These are phyloP conservation scores for Rhodofomes roseus DNA, from an alignment of 1,284 basidiomycete genomes.

Conservation along the genomic window DNA sequence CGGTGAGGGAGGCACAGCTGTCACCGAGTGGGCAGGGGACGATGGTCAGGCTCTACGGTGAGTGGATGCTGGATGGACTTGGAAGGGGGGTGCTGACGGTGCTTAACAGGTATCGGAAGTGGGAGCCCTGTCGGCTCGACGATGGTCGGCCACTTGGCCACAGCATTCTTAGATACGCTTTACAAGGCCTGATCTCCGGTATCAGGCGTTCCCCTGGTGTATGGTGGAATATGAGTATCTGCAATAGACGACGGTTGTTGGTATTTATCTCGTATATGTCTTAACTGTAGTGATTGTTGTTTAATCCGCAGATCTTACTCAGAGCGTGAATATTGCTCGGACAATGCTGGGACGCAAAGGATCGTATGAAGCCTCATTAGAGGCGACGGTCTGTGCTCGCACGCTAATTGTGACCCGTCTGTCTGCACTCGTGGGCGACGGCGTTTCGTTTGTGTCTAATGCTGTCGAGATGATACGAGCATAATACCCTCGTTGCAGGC, in stretches of 20 bases:
- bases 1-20: conserved; percentile 60
- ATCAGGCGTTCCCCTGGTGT: too few relatives aligned
- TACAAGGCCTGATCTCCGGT: conserved; percentile 62
- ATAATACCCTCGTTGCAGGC: too few relatives aligned
- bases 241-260: not conserved
- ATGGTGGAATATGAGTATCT: not conserved
- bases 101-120: conserved; percentile 71
- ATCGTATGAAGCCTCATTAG: too few relatives aligned
- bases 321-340: too few relatives aligned
- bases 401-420: too few relatives aligned
- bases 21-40: conserved; percentile 63
- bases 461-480: too few relatives aligned
- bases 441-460: too few relatives aligned
- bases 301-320: not conserved
- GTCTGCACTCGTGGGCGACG: too few relatives aligned
- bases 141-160: conserved; percentile 85
- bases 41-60: conserved; percentile 89
- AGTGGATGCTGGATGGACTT: conserved; percentile 25
- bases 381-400: too few relatives aligned
- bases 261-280: not conserved
- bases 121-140: conserved; percentile 85
- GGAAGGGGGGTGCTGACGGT: not conserved
- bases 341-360: too few relatives aligned
- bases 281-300: not conserved
- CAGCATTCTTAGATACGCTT: conserved; percentile 77